Evolutionary conservation across 2,329 filamentous ascomycete genomes (phyloP).

Genomic region (Colletotrichum sp.): DNA sequence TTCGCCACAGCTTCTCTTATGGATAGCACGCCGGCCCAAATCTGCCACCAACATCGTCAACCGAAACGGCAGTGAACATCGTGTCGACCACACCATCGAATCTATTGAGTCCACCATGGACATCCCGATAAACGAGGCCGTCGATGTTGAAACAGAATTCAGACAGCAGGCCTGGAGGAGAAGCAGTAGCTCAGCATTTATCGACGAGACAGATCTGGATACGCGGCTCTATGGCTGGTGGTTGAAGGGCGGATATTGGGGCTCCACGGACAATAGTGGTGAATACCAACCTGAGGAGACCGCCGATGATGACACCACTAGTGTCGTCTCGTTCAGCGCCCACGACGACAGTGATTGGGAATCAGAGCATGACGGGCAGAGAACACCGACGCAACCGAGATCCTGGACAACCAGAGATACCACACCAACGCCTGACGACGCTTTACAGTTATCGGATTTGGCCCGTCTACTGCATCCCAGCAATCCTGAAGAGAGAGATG

Average conservation of each 20-base stretch:
- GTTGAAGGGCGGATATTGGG: conserved; percentile 84
- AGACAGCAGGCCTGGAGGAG: conserved; percentile 60
- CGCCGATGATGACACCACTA: conserved; percentile 76
- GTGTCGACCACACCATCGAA: neutral
- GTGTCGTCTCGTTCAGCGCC: conserved; percentile 69
- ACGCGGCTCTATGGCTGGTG: conserved; percentile 83
- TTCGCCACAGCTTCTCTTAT: conserved; percentile 68
- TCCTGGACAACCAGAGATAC: conserved; percentile 50
- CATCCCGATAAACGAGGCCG: conserved; percentile 64
- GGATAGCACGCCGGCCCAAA: conserved; percentile 48
- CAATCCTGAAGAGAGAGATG: conserved; percentile 77
- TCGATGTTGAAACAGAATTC: conserved; percentile 84
- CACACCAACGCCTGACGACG: conserved; percentile 65
- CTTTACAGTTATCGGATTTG: conserved; percentile 71
- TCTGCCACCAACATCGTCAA: conserved; percentile 17
- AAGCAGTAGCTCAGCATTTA: conserved; percentile 35
- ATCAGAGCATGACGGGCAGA: conserved; percentile 55
- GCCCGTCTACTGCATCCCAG: conserved; percentile 83
- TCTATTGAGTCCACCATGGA: conserved; percentile 39
- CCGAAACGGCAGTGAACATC: neutral
- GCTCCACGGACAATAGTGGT: conserved; percentile 79
- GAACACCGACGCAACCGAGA: conserved; percentile 73
- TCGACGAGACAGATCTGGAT: conserved; percentile 72
- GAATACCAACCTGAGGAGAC: conserved; percentile 70
- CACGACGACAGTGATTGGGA: conserved; percentile 52